Evolutionary conservation across 495 filamentous ascomycete species (phyloP), one percentile per base, ranked within the genome.

Genomic region (Achaetomiella virescens): DNA sequence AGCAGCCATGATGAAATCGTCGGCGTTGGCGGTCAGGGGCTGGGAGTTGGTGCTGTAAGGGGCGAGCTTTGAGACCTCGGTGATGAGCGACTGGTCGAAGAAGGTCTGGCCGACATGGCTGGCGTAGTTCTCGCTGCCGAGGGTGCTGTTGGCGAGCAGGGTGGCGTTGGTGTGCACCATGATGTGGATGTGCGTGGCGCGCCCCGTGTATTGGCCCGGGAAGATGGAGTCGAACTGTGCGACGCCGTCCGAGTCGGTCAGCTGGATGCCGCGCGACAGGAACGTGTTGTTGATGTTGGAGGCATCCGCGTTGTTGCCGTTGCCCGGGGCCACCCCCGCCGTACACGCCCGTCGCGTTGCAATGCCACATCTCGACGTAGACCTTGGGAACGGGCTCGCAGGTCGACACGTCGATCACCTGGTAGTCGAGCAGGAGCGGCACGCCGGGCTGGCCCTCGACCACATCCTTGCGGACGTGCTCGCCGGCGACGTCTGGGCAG

Each of bases 91-190:
- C 61, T 86, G 76, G 50, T 81, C 79, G 68, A 79, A 88, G 77
- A 83, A 87, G 14, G 86, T 58, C 65, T 87, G 83, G 54, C 83
- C 70, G 51, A 85, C 71, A 64, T 87, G 81, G n/a, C 73, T 68
- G 40, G 80, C 67, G 6, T 61, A 62, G 18, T 50, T 72, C 17
- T 68, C 66, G 25, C 76, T 75, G 9, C 76, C 68, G 36, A 79
- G 59, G 17, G 76, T 81, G 59, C 71, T 71, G 67, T 82, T 84
- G 14, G 66, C 53, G 35, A 70, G 54, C 3, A 74, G 47, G 0
- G 63, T 72, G 6, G 72, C 75, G 50, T 77, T 70, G 31, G 68
- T 43, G 61, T 81, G 80, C 1, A 72, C 73, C 37, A 81, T 66
- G 48, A 78, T 54, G 60, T 72, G 70, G 55, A 71, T 67, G 58